Percentiles rank a stretch among this genome's conserved stretches.
Conservation (phyloP, 768 basidiomycete genomes). For the Mycena capillaripes region DNA sequence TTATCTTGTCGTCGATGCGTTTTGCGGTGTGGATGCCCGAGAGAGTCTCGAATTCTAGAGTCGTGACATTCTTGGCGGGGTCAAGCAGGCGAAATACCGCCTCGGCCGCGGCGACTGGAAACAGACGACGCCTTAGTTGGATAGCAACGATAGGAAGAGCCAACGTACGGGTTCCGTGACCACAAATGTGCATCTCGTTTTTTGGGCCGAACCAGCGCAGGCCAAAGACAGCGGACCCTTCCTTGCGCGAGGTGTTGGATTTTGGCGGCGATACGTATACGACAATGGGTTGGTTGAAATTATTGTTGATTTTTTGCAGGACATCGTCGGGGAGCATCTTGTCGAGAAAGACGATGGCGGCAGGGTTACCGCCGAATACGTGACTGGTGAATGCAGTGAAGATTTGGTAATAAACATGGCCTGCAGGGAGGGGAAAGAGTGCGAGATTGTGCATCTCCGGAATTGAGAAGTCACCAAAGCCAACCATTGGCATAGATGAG, state of each 20-base stretch:
- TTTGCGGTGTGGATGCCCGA: slow-evolving; percentile 23
- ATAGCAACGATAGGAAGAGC: too few relatives aligned
- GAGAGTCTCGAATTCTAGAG: slow-evolving; percentile 19
- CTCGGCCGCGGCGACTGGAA: slow-evolving; percentile 23
- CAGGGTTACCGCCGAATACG: slow-evolving; percentile 23
- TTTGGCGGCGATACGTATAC: slow-evolving; percentile 17
- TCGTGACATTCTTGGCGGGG: not conserved
- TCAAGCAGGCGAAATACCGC: slow-evolving; percentile 19
- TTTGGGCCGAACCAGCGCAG: slow-evolving; percentile 27
- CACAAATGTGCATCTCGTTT: slow-evolving; percentile 22
- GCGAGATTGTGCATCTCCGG: too few relatives aligned
- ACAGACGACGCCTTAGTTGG: not conserved
- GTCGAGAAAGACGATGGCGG: slow-evolving; percentile 20
- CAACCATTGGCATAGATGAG: too few relatives aligned
- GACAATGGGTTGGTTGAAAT: slow-evolving; percentile 24
- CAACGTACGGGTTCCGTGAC: slow-evolving; percentile 26
- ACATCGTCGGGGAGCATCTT: slow-evolving; percentile 6
- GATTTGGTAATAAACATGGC: not conserved
- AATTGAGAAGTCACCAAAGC: too few relatives aligned
- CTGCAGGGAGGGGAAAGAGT: not conserved
- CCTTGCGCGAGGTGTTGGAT: not conserved
- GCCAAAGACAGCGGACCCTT: not conserved
- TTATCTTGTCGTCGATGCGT: slow-evolving; percentile 16
- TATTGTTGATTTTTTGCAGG: slow-evolving; percentile 18
- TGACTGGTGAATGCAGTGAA: slow-evolving; percentile 12